phyloP scores from a whole-genome alignment of 352 stramenopile species.

The Phytopythium litorale region DNA sequence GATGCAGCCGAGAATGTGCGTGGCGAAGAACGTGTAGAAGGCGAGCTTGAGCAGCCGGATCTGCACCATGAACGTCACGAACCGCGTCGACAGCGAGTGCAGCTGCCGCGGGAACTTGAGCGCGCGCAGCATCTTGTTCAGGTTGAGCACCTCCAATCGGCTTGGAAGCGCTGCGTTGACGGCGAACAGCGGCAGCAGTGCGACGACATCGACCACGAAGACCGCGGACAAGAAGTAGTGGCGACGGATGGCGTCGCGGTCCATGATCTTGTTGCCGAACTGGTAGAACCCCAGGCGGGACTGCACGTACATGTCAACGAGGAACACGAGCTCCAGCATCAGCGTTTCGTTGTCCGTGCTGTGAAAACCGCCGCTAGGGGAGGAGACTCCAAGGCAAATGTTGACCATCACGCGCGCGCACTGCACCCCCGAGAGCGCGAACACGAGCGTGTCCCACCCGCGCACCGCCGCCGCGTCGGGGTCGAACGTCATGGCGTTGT shows the following conservation, averaged over 20 bases:
- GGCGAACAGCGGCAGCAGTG: conserved; percentile 39
- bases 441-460: conserved; percentile 47
- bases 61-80: conserved; percentile 48
- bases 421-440: conserved; percentile 36
- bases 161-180: conserved; percentile 27
- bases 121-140: conserved; percentile 57
- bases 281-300: conserved; percentile 54
- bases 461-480: conserved; percentile 43
- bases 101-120: conserved; percentile 46
- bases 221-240: conserved; percentile 37
- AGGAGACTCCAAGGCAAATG: conserved; percentile 35
- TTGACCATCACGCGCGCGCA: conserved; percentile 42
- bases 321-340: conserved; percentile 35
- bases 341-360: conserved; percentile 27
- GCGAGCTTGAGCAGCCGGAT: conserved; percentile 49
- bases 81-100: conserved; percentile 39
- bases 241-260: conserved; percentile 27
- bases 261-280: conserved; percentile 67
- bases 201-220: conserved; percentile 41
- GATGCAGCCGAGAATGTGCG: conserved; percentile 50
- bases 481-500: conserved; percentile 31
- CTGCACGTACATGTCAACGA: conserved; percentile 48
- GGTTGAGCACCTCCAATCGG: conserved; percentile 38
- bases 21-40: conserved; percentile 50
- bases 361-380: conserved; percentile 12